Conservation (phyloP, 176 grass and related monocot species). For the Lolium multiflorum region DNA sequence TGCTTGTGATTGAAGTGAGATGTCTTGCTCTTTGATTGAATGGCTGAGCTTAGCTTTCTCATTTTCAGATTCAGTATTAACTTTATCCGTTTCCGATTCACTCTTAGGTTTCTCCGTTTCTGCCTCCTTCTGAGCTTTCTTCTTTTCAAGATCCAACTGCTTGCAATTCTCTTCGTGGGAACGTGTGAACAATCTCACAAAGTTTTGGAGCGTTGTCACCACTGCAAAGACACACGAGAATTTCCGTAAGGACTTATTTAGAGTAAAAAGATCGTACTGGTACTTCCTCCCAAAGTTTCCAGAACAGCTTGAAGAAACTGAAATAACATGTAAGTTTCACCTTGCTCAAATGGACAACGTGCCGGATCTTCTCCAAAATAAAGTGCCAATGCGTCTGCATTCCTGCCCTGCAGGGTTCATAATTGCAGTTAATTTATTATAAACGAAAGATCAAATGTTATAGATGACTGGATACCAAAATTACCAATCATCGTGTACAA, state of each 20-base stretch:
- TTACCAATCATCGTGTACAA: neutral
- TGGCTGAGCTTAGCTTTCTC: constrained; percentile 50
- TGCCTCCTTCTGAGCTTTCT: constrained; percentile 81
- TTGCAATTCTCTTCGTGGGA: constrained; percentile 97
- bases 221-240: constrained; percentile 52
- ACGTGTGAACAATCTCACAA: constrained; percentile 76
- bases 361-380: constrained; percentile 99
- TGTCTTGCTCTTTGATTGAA: constrained; percentile 59
- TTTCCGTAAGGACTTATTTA: constrained; percentile 18
- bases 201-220: constrained; percentile 82
- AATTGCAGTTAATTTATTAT: constrained; percentile 10
- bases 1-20: constrained; percentile 31
- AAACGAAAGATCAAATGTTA: neutral
- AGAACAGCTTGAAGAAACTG: constrained; percentile 5
- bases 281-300: constrained; percentile 30
- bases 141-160: constrained; percentile 87
- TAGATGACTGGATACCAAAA: constrained; percentile 14
- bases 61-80: constrained; percentile 21
- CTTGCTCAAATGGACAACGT: constrained; percentile 96
- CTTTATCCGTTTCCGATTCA: constrained; percentile 70
- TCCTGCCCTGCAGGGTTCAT: constrained; percentile 72
- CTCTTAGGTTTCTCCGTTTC: constrained; percentile 79
- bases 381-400: constrained; percentile 95
- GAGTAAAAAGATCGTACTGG: constrained; percentile 9
- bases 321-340: constrained; percentile 50